Evolutionary conservation across 805 yeast genomes (phyloP), one percentile per base, ranked within the genome.

Genomic region (Ogataea paradorogensis): DNA sequence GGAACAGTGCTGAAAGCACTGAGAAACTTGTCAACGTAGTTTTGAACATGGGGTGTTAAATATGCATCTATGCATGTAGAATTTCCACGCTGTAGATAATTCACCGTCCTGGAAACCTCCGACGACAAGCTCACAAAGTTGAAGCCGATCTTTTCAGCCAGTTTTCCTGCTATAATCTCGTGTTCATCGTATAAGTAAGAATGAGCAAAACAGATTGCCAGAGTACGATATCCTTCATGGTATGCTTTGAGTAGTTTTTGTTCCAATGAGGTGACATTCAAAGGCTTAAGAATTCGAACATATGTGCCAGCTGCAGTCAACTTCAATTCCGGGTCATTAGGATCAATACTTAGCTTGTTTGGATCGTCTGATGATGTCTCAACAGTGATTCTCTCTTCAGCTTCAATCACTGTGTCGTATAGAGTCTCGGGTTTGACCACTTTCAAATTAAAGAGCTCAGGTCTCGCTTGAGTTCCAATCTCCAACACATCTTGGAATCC

Each of bases 111-210:
- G 3, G 65, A 49, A 9, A 66, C 53, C 39, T 63, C 61, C 35
- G 61, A 62, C 7, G 69, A 63, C 21, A 63, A 27, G 5, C 69
- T 55, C 20, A 66, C 53, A 18, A 53, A 27, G 52, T 45, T 42
- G 30, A 51, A 58, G 1, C 91, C 91, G 14, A 66, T 40, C 14
- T 52, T 51, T 20, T 46, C 40, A 2, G 74, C 74, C 15, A 69
- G 40, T 33, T 53, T 53, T 7, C 58, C 61, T 1, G 64, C 61
- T 8, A 43, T 27, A 38, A 52, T 50, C 43, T 70, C 74, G 45
- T 70, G 74, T 14, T 40, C 52, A 44, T 64, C 69, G 53, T 56
- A 36, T 56, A 61, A 24, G 57, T 59, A 32, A 61, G 72, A 26
- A 65, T 67, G 40, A 56, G 53, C 50, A 59, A 68, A 15, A 67